phyloP scores from a whole-genome alignment of 1,284 basidiomycete genomes.

The Microbotryum silenes-acaulis region DNA sequence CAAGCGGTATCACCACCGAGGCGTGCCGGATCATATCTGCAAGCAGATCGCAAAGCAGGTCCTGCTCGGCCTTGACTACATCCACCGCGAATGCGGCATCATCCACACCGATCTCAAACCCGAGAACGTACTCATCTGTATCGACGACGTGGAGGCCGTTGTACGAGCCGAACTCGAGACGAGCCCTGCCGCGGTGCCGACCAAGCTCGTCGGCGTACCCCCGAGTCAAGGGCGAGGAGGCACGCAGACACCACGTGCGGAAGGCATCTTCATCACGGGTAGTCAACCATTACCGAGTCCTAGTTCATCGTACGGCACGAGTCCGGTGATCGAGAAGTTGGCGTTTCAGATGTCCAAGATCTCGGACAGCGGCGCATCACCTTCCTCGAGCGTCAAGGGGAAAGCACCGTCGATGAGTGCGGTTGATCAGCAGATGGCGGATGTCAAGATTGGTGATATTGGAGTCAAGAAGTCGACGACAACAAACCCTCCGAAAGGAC shows the following conservation, averaged over 20 bases:
- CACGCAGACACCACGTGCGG: constrained; percentile 88
- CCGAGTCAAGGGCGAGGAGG: constrained; percentile 92
- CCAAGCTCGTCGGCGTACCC: constrained; percentile 85
- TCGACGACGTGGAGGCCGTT: constrained; percentile 93
- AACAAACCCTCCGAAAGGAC: constrained; percentile 50
- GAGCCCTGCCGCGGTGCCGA: constrained; percentile 52
- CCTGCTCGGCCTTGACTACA: constrained; percentile 89
- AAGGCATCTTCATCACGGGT: constrained; percentile 82
- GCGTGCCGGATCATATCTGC: constrained; percentile 87
- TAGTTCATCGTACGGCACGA: constrained; percentile 63
- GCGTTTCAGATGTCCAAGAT: constrained; percentile 81
- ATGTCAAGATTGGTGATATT: constrained; percentile 58
- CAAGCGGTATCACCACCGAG: constrained; percentile 87
- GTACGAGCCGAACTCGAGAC: constrained; percentile 75
- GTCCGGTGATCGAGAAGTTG: constrained; percentile 80
- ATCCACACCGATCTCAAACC: constrained; percentile 73
- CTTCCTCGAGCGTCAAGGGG: constrained; percentile 28
- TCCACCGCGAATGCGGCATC: constrained; percentile 83
- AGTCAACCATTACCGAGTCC: constrained; percentile 81
- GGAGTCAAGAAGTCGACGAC: constrained; percentile 50
- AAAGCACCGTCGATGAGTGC: constrained; percentile 43
- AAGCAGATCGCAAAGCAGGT: constrained; percentile 97
- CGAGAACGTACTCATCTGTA: constrained; percentile 94
- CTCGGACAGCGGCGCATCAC: constrained; percentile 30
- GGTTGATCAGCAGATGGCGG: constrained; percentile 51